These are phyloP conservation scores for Penicillium odoratum DNA, from an alignment of 495 filamentous ascomycete genomes.

Conservation along the genomic window DNA sequence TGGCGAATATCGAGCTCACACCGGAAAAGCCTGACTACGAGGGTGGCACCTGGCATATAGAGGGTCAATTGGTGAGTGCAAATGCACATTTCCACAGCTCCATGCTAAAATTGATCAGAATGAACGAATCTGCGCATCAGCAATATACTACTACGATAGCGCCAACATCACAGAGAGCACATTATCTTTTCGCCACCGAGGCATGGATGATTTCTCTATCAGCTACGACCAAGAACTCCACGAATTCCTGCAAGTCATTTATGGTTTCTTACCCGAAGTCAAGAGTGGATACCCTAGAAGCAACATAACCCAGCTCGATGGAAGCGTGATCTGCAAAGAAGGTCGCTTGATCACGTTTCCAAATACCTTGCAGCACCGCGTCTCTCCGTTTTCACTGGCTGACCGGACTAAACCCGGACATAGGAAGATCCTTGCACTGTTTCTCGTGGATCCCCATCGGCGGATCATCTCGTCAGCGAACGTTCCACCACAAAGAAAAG, in stretches of 20 bases:
- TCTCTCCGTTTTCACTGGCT: constrained; percentile 48
- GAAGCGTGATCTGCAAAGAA: constrained; percentile 30
- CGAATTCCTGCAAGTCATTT: constrained; percentile 33
- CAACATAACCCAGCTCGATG: constrained; percentile 36
- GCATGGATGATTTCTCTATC: constrained; percentile 10
- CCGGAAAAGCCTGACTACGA: constrained; percentile 55
- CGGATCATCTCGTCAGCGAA: constrained; percentile 56
- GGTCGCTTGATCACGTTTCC: constrained; percentile 38
- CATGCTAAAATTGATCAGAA: constrained; percentile 31
- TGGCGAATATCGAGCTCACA: constrained; percentile 61
- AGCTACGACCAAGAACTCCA: constrained; percentile 32
- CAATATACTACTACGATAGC: constrained; percentile 62
- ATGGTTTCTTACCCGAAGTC: constrained; percentile 20
- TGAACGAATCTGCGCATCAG: constrained; percentile 59
- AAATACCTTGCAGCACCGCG: constrained; percentile 52
- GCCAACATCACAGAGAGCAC: constrained; percentile 59
- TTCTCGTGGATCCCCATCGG: constrained; percentile 54
- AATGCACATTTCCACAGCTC: too few relatives aligned
- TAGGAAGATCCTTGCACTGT: constrained; percentile 57
- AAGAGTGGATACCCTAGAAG: constrained; percentile 1
- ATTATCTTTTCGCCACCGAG: constrained; percentile 52
- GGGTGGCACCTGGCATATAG: constrained; percentile 56
- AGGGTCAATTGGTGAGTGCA: constrained; percentile 47
- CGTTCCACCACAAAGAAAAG: constrained; percentile 54
- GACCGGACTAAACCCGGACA: constrained; percentile 56